Percentiles rank a stretch among this genome's conserved stretches.
These are phyloP conservation scores for Clitopilus passeckerianus DNA, from an alignment of 768 basidiomycete genomes.

Conservation along the genomic window DNA sequence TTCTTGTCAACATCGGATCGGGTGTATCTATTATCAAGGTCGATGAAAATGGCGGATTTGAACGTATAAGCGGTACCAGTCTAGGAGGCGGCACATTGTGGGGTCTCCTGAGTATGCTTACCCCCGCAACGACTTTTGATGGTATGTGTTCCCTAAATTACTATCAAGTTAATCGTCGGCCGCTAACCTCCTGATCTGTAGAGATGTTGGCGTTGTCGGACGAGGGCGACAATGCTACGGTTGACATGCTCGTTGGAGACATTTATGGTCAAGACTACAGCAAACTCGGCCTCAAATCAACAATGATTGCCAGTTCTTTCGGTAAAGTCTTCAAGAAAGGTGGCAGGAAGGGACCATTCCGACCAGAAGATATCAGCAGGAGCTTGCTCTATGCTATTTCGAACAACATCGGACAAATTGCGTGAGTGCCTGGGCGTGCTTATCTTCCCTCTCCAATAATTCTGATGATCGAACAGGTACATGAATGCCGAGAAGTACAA, in stretches of 20 bases:
- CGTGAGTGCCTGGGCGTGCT: slow-evolving; percentile 54
- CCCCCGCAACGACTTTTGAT: slow-evolving; percentile 94
- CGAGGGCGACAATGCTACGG: slow-evolving; percentile 85
- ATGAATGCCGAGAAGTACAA: slow-evolving; percentile 99
- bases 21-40: slow-evolving; percentile 98
- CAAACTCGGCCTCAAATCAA: slow-evolving; percentile 93
- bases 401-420: slow-evolving; percentile 99
- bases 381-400: slow-evolving; percentile 94
- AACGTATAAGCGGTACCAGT: slow-evolving; percentile 96
- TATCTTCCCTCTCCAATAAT: slow-evolving; percentile 2
- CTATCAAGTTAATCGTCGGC: slow-evolving; percentile 2
- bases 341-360: slow-evolving; percentile 72
- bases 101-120: slow-evolving; percentile 91
- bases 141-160: slow-evolving; percentile 50
- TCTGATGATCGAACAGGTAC: slow-evolving; percentile 48
- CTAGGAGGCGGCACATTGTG: slow-evolving; percentile 96
- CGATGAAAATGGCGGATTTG: slow-evolving; percentile 91
- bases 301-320: slow-evolving; percentile 96
- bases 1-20: slow-evolving; percentile 97
- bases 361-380: slow-evolving; percentile 89
- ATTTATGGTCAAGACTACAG: slow-evolving; percentile 98
- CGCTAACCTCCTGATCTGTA: slow-evolving; percentile 24
- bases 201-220: slow-evolving; percentile 97
- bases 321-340: slow-evolving; percentile 97
- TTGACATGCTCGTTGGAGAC: slow-evolving; percentile 99